A percentile compares a stretch with the other conserved stretches of the same genome.
phyloP scores from a whole-genome alignment of 2,329 filamentous ascomycete genomes.

The Colletotrichum coccodes region DNA sequence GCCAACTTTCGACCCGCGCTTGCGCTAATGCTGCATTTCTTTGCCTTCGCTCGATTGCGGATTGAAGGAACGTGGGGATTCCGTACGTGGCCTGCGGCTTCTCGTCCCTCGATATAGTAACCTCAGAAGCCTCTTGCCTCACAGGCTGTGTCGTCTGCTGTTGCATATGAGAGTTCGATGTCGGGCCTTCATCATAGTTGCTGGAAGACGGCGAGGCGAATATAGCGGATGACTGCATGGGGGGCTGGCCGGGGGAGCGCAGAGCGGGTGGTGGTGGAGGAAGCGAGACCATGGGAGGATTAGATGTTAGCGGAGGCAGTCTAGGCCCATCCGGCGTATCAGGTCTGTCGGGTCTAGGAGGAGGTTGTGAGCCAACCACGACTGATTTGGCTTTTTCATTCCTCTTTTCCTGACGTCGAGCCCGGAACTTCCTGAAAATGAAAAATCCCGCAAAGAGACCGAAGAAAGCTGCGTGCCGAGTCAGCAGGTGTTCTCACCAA shows the following conservation, averaged over 20 bases:
- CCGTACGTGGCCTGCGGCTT: background rate
- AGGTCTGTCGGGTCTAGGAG: background rate
- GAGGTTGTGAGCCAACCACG: background rate
- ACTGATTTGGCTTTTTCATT: background rate
- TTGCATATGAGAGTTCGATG: background rate
- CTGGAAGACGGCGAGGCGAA: background rate
- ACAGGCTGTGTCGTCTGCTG: background rate
- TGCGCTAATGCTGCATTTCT: background rate
- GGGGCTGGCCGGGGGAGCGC: background rate
- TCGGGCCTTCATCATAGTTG: background rate
- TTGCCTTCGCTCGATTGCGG: background rate
- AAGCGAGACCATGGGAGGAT: slow-evolving; percentile 13
- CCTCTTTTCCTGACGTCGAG: background rate
- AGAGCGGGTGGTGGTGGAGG: background rate
- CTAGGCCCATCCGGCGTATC: background rate
- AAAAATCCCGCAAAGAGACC: slow-evolving; percentile 2
- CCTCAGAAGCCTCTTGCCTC: background rate
- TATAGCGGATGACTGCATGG: background rate
- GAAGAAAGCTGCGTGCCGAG: background rate
- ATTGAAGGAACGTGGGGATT: slow-evolving; percentile 5
- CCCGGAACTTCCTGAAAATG: background rate
- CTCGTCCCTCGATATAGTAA: background rate
- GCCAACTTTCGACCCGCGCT: background rate
- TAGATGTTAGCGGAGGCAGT: slow-evolving; percentile 2
- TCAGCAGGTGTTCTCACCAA: background rate